These are phyloP conservation scores for Atkinsonella texensis DNA, from an alignment of 2,329 filamentous ascomycete species.

Conservation along the genomic window DNA sequence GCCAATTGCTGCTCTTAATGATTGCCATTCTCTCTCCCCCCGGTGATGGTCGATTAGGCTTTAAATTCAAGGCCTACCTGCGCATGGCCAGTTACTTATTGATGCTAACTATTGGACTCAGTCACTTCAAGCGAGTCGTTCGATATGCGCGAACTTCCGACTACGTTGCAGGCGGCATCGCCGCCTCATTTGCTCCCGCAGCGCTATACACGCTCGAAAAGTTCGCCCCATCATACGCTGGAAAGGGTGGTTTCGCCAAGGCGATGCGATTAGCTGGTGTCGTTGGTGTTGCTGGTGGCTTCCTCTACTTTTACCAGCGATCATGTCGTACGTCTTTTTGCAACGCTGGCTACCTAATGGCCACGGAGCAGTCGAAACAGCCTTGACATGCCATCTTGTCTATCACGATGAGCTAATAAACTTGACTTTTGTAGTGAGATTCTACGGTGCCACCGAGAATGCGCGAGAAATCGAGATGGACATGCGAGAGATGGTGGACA, in stretches of 20 bases:
- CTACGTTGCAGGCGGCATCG: conserved; percentile 58
- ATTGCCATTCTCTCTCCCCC: too few species aligned
- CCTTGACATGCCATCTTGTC: neutral
- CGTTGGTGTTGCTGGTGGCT: conserved; percentile 64
- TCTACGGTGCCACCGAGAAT: conserved; percentile 94
- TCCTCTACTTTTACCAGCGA: conserved; percentile 75
- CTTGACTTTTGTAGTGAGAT: conserved; percentile 52
- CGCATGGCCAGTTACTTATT: neutral
- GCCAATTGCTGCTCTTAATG: neutral
- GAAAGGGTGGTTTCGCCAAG: conserved; percentile 68
- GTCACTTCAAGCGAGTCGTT: conserved; percentile 83
- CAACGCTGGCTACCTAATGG: neutral
- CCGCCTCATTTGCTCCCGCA: conserved; percentile 60
- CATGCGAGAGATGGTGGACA: conserved; percentile 95
- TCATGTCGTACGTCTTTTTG: conserved; percentile 55
- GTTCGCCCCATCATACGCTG: conserved; percentile 73
- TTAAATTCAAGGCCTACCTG: too few species aligned
- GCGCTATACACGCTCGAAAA: conserved; percentile 71
- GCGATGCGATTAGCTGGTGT: conserved; percentile 69
- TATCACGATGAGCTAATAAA: neutral
- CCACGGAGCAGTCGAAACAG: neutral
- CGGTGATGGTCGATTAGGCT: too few species aligned
- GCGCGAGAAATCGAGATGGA: conserved; percentile 85
- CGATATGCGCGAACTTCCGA: conserved; percentile 78
- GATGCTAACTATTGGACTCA: conserved; percentile 28